Evolutionary conservation across 129 eudicot species (phyloP), one percentile per base, ranked within the genome.

Genomic region (Erigeron canadensis): DNA sequence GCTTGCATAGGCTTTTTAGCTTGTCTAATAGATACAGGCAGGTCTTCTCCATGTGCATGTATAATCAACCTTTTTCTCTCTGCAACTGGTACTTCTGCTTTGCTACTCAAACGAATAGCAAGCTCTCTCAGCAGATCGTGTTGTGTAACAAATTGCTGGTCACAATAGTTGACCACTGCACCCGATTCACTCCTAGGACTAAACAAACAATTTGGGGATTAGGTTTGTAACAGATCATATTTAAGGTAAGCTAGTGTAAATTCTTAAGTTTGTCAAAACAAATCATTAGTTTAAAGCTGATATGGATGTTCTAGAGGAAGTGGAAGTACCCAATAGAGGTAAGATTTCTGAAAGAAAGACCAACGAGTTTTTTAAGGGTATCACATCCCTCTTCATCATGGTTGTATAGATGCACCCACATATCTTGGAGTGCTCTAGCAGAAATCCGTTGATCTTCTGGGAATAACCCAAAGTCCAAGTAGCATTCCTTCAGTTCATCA

Each of bases 61-160:
- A 81, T 66, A 56, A 83, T 71, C 55, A 86, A 41, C 69, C 86
- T 81, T 64, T 13, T 65, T 66, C 84, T 78, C 40, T 58, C 46
- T 53, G 66, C 41, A 56, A 83, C 22, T 5, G 84, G 68, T n/a
- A n/a, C n/a, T n/a, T n/a, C n/a, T 61, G 55, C 63, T 75, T 83
- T 70, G 74, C 74, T 72, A 72, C 78, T 70, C 57, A 70, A 66
- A 69, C 72, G 54, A 41, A 83, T 83, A 22, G 86, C 84, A 62
- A 86, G 78, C 68, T 86, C 81, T 64, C 91, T 86, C 62, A 81
- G 78, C 75, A 86, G 69, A 75, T 81, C 88, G 38, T 86, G 91
- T 16, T 80, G 86, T 0, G 66, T 75, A n/a, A 78, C 80, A 59
- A 63, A 86, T 39, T 78, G 80, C 6, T 76, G 85, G 13, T 80